Percentiles rank a stretch among this genome's conserved stretches.
Conservation (phyloP, 768 basidiomycete species). For the Cystofilobasidium capitatum region DNA sequence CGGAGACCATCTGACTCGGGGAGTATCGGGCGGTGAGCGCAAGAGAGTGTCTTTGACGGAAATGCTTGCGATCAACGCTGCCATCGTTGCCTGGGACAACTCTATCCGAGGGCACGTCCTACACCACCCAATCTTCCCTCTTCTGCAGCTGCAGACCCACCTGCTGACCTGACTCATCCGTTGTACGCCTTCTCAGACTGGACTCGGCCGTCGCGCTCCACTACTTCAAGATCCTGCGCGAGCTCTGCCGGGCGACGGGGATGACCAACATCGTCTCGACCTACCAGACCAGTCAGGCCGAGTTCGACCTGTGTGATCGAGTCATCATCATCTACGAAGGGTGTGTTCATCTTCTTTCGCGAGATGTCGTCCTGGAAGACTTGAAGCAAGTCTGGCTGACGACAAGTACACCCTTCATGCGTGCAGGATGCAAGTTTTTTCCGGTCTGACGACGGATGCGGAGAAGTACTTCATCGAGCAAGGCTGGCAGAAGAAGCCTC, state of each 20-base stretch:
- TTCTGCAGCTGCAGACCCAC: neutral
- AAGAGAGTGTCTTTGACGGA: slow-evolving; percentile 22
- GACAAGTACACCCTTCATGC: too few species aligned
- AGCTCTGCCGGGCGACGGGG: slow-evolving; percentile 22
- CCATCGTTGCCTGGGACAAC: slow-evolving; percentile 26
- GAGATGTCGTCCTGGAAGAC: too few species aligned
- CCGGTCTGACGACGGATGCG: neutral
- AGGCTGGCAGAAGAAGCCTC: slow-evolving; percentile 15
- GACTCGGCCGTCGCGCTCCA: slow-evolving; percentile 24
- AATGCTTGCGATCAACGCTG: slow-evolving; percentile 23
- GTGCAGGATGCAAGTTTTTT: neutral
- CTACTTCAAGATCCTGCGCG: slow-evolving; percentile 1
- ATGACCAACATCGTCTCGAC: slow-evolving; percentile 17
- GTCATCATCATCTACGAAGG: neutral
- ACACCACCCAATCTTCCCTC: neutral
- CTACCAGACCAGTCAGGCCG: neutral
- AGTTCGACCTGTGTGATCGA: neutral
- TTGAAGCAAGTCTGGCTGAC: too few species aligned
- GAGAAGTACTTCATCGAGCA: neutral
- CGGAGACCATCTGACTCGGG: slow-evolving; percentile 21
- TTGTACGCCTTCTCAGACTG: neutral
- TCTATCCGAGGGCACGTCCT: slow-evolving; percentile 8
- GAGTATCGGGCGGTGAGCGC: slow-evolving; percentile 22
- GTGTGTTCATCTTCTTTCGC: too few species aligned
- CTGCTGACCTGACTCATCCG: neutral